phyloP scores from a whole-genome alignment of 176 grass and related monocot species.

The Aegilops umbellulata region DNA sequence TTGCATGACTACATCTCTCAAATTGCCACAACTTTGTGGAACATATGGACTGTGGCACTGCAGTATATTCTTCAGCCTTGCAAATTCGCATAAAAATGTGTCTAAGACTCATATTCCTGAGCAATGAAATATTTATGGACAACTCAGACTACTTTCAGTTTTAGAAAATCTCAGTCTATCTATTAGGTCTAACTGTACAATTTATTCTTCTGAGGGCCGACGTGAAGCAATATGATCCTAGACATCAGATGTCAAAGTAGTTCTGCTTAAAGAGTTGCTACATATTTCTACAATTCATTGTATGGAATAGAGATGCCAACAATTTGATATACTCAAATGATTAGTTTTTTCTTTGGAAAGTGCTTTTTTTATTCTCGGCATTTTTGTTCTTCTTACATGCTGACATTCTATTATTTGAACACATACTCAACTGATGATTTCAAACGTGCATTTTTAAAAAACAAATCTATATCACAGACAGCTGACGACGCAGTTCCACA shows the following conservation, averaged over 20 bases:
- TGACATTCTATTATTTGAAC: not conserved
- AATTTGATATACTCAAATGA: not conserved
- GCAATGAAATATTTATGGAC: not conserved
- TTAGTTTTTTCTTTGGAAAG: not conserved
- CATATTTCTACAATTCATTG: not conserved
- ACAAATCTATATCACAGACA: constrained; percentile 23
- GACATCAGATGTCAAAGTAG: constrained; percentile 2
- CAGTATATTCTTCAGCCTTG: not conserved
- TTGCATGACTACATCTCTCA: not conserved
- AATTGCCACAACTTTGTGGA: not conserved
- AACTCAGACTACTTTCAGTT: not conserved
- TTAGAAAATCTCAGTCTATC: not conserved
- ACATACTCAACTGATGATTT: constrained; percentile 13
- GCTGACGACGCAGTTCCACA: constrained; percentile 65
- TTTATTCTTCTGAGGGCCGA: not conserved
- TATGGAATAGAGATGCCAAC: not conserved
- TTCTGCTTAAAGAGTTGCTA: not conserved
- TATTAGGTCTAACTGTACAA: not conserved
- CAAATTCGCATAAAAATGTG: not conserved
- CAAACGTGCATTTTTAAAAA: not conserved
- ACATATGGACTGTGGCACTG: not conserved
- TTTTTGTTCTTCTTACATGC: constrained; percentile 6
- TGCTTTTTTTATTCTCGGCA: not conserved
- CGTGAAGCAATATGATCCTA: constrained; percentile 9
- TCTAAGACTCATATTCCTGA: not conserved